Evolutionary conservation across 306 rosid species (phyloP), one percentile per base, ranked within the genome.

Genomic region (Gynostemma pentaphyllum): DNA sequence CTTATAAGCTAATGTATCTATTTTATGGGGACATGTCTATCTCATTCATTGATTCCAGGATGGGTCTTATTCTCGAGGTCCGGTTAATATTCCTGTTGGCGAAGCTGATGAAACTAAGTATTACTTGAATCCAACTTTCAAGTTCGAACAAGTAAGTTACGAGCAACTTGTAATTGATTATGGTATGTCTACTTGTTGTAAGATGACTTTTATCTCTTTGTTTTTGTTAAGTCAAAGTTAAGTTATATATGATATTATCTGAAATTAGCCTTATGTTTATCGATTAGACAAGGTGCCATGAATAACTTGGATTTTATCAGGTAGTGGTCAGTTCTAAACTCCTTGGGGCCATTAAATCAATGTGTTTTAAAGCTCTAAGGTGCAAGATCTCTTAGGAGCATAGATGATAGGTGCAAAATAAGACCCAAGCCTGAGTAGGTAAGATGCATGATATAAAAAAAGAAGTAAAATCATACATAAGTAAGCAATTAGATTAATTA

Each of bases 61-160:
- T 54, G 98, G 98, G 14, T 92, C 98, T 69, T 92, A 88, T 72
- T 86, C 98, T 30, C 80, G 96, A 68, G 98, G 98, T 62, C 96
- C 96, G 51, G 4, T 86, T 52, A 82, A 81, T 66, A 88, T 92
- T 74, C 88, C 85, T 0, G 75, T 84, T 48, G 78, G 81, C 46
- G 87, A 82, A 53, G 66, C 36, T 45, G 87, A 80, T 77, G 94
- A 84, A 41, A 67, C 90, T 12, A 60, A 74, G 12, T 82, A 88
- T 78, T 86, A 77, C 70, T 18, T 85, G 34, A 79, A 85, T 45
- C 96, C 98, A 53, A 88, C 85, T 76, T 80, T 85, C 80, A 92
- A 88, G 76, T 92, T 92, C 14, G 98, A 92, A 73, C 98, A 88
- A 76, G 98, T 92, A 76, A 77, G 95, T 70, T 18, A 5, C 26